Percentiles rank a stretch among this genome's conserved stretches.
phyloP scores from a whole-genome alignment of 306 rosid genomes.

The Corylus americana region DNA sequence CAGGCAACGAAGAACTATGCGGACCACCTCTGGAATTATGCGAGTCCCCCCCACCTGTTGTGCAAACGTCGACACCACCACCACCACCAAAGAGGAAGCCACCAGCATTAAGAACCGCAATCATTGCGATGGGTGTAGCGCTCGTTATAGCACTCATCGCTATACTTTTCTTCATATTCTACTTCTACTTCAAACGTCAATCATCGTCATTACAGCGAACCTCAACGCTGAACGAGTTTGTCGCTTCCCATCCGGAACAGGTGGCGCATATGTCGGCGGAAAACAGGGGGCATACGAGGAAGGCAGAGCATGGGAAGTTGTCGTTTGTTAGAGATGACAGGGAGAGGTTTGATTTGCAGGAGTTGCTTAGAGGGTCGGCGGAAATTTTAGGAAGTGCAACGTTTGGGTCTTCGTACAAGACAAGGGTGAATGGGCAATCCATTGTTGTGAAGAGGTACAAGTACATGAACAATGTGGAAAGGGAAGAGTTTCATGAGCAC shows the following conservation, averaged over 20 bases:
- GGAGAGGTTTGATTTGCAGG: slow-evolving; percentile 65
- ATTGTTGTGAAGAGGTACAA: slow-evolving; percentile 88
- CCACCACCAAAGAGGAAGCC: not conserved
- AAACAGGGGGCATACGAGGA: slow-evolving; percentile 32
- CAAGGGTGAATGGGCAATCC: slow-evolving; percentile 43
- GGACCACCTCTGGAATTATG: slow-evolving; percentile 65
- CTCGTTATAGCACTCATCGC: slow-evolving; percentile 40
- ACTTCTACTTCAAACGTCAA: slow-evolving; percentile 25
- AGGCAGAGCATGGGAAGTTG: slow-evolving; percentile 55
- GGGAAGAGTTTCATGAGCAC: slow-evolving; percentile 84
- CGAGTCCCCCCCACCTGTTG: not conserved
- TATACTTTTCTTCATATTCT: slow-evolving; percentile 27
- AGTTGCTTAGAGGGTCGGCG: slow-evolving; percentile 74
- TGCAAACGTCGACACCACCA: no score
- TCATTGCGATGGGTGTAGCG: slow-evolving; percentile 29
- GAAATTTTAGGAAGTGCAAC: slow-evolving; percentile 86
- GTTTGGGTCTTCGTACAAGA: slow-evolving; percentile 92
- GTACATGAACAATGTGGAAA: slow-evolving; percentile 72
- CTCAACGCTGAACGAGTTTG: slow-evolving; percentile 15
- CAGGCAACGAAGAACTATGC: slow-evolving; percentile 63
- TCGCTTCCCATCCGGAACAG: slow-evolving; percentile 23
- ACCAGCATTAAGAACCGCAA: slow-evolving; percentile 31
- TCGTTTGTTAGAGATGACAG: slow-evolving; percentile 54
- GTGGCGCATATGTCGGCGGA: slow-evolving; percentile 15
- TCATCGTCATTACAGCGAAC: not conserved